These are phyloP conservation scores for Stentor roeselii DNA, from an alignment of 73 alveolate species.

Conservation along the genomic window DNA sequence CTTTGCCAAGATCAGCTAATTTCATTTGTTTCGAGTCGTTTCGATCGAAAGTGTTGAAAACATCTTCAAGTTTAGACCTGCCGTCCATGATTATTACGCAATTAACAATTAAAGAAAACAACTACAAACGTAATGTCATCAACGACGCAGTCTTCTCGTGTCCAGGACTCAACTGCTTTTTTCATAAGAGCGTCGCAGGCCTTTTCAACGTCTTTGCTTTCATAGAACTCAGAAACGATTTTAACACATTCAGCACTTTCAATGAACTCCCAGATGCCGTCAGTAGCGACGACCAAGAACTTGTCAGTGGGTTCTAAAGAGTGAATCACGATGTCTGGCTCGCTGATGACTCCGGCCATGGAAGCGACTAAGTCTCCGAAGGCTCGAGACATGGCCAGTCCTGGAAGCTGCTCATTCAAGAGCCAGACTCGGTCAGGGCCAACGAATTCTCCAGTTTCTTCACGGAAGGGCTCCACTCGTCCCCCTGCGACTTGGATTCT, in stretches of 20 bases:
- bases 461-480: constrained; percentile 48
- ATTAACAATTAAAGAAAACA: constrained; percentile 37
- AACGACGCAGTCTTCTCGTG: constrained; percentile 20
- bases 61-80: background rate
- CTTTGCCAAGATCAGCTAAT: background rate
- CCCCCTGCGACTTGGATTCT: constrained; percentile 69
- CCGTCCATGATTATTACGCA: background rate
- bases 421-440: constrained; percentile 83
- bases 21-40: background rate
- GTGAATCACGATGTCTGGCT: constrained; percentile 45
- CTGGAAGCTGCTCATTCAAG: constrained; percentile 56
- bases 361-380: constrained; percentile 72
- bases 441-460: constrained; percentile 48
- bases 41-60: background rate
- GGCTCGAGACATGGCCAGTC: constrained; percentile 77
- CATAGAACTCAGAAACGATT: background rate
- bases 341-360: constrained; percentile 69
- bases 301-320: constrained; percentile 26
- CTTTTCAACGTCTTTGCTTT: constrained; percentile 21
- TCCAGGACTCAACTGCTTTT: constrained; percentile 33
- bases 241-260: constrained; percentile 29
- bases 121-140: constrained; percentile 51
- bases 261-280: constrained; percentile 45
- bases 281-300: constrained; percentile 37
- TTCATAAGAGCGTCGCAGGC: constrained; percentile 27